Evolutionary conservation across 23 red algal species (phyloP), one percentile per base, ranked within the genome.

Genomic region (Gracilaria domingensis): DNA sequence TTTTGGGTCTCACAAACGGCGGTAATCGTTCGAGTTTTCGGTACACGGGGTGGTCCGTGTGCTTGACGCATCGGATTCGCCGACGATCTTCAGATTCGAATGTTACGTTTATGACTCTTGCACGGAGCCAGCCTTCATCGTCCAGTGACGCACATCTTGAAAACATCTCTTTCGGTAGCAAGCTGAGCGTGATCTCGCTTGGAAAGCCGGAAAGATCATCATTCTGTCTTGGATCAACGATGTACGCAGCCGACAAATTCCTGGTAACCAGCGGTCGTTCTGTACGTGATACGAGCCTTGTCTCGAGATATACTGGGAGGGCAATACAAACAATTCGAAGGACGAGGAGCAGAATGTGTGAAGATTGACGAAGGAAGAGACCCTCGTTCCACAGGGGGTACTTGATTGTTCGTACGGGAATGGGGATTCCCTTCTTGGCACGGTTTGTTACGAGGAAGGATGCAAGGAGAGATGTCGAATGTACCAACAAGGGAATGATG

Each of bases 301-400:
- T 70, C 65, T 70, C 65, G 12, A 70, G 29, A 18, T 70, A 70
- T 1, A 70, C 65, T 36, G 65, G 65, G n/a, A 70, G 12, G 65
- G 13, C 29, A 35, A 70, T 32, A 18, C 65, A 70, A 13, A 39
- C 65, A 4, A 70, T 32, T 3, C 65, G 65, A 34, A 70, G 12
- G 14, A 35, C 14, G n/a, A 70, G 36, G n/a, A 70, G 65, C 4
- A 36, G 26, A 4, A 36, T 17, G 18, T 70, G 65, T 1, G 65
- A 70, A 9, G 65, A 14, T 39, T 70, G 65, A 6, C 65, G n/a
- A 32, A n/a, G 65, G 4, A 70, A 70, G 29, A 70, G 65, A 4
- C 65, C 65, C 36, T 70, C 65, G n/a, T 35, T 70, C 65, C 65
- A 70, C 14, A 70, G 4, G 35, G 65, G 65, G 35, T 70, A 70